Evolutionary conservation across 371 early-diverging fungal species (phyloP), one percentile per base, ranked within the genome.

Genomic region (Funneliformis caledonium): DNA sequence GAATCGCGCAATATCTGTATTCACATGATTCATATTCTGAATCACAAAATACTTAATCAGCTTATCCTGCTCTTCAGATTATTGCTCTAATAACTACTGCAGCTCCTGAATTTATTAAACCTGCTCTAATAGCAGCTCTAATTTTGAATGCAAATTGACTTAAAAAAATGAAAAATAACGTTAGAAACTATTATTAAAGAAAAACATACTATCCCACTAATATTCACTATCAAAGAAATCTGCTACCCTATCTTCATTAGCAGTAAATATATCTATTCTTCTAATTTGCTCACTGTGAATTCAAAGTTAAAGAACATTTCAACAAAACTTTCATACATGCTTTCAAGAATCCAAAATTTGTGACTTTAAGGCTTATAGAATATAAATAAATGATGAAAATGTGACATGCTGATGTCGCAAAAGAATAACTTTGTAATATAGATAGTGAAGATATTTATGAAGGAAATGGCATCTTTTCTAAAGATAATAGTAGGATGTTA

Each of bases 351-450:
- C 26, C 0, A 26, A 26, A 26, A 26, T 26, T 26, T 26, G 80
- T 72, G 9, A 79, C 80, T 22, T 67, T 79, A 26, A 72, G 72
- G 1, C 43, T 80, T 0, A 85, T 83, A 37, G 0, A 37, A 37
- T 1, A 37, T 37, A 37, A 37, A 83, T 84, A 76, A 9, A 83
- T 83, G 81, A 83, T 86, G 86, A 84, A 85, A 52, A 82, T 84
- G 42, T 85, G 86, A 85, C 67, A 88, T 77, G 84, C 81, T 50
- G 83, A 86, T 65, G 86, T 88, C 16, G 86, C 78, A 22, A 78
- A 78, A 50, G 69, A 78, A 78, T 68, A 78, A 10, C 11, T 80
- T 72, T 26, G 79, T 2, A 76, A 80, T 2, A 82, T 19, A 76
- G 81, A 85, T 56, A 59, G 75, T 16, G 76, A 80, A 52, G 26